Percentiles rank a stretch among this genome's conserved stretches.
These are phyloP conservation scores for Zoysia japonica DNA, from an alignment of 176 grass and related monocot genomes.

Conservation along the genomic window DNA sequence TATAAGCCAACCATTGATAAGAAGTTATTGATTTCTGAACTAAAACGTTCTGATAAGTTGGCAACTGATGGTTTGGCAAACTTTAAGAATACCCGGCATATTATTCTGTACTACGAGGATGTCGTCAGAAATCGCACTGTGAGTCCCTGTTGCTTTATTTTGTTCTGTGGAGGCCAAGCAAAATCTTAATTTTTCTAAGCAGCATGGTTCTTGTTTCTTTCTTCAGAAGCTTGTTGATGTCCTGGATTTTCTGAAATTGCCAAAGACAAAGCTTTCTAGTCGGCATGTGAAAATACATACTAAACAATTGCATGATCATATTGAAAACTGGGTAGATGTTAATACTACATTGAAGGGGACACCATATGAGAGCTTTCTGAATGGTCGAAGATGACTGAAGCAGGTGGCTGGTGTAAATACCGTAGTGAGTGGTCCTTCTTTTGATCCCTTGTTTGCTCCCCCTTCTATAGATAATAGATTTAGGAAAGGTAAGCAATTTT, in stretches of 20 bases:
- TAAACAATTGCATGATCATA: conserved; percentile 61
- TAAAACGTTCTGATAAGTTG: conserved; percentile 55
- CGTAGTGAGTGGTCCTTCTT: conserved; percentile 41
- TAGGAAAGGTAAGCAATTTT: conserved; percentile 31
- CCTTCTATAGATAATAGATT: conserved; percentile 27
- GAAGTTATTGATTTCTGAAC: conserved; percentile 54
- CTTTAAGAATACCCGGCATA: conserved; percentile 69
- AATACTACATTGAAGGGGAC: conserved; percentile 68
- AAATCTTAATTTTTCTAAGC: neutral
- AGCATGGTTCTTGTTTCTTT: conserved; percentile 20
- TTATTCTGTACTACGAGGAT: conserved; percentile 95
- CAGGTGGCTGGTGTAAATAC: conserved; percentile 40
- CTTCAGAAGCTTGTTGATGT: conserved; percentile 79
- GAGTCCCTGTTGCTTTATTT: conserved; percentile 39
- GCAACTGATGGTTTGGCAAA: conserved; percentile 58
- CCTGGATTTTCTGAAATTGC: conserved; percentile 80
- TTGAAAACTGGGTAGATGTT: conserved; percentile 85
- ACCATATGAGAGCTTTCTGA: conserved; percentile 62
- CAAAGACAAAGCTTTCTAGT: conserved; percentile 60
- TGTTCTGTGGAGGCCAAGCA: neutral
- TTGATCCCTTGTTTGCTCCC: neutral
- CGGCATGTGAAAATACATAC: conserved; percentile 91
- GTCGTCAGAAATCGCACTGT: conserved; percentile 65
- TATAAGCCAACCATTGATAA: conserved; percentile 76
- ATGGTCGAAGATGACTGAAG: conserved; percentile 49